Base-by-base conservation (phyloP, 805 yeast species). In the Maudiozyma barnettii region DNA sequence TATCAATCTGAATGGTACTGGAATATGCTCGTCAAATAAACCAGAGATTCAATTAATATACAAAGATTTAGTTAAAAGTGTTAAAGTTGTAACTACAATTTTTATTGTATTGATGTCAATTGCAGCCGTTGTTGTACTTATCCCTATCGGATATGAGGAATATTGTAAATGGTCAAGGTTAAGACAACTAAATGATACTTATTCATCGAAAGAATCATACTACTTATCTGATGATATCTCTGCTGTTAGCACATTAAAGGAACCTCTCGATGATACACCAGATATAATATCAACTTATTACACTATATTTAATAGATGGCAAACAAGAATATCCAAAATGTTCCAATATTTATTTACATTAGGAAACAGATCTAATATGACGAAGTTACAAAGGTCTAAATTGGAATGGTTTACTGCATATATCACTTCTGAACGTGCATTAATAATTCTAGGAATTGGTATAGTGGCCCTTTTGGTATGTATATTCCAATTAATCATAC, bases 381-480 rank as follows among this genome's bases (percentile, higher is more conserved):
- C 40, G 6, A 43, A 31, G 14, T 16, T 37, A 9, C 46, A 49
- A 29, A 48, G 36, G 29, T 49, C 53, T 2, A 60, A 66, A 39
- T 49, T 65, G 1, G 61, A 61, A 23, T 72, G 75, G 75, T 45
- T 69, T 2, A 49, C 63, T 2, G 54, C 70, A 2, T 72, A 82
- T 58, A 53, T 74, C n/a, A 60, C 77, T 2, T 75, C 88, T 1
- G 65, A 72, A 2, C 70, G 77, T 12, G 76, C 90, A 0, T 47
- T 74, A 1, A 55, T 73, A 0, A 55, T 81, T 0, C 58, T 86
- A 1, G 61, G 75, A 1, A 51, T 86, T 0, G 84, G 83, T 0
- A 5, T 81, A 0, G 65, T 76, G 14, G 93, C 93, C 0, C 46
- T 84, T 0, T 12, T 76, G 0, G 62, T 79, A 1, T 76, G 81